Evolutionary conservation across 176 grass and related monocot genomes (phyloP).

Genomic region (Poa pratensis): DNA sequence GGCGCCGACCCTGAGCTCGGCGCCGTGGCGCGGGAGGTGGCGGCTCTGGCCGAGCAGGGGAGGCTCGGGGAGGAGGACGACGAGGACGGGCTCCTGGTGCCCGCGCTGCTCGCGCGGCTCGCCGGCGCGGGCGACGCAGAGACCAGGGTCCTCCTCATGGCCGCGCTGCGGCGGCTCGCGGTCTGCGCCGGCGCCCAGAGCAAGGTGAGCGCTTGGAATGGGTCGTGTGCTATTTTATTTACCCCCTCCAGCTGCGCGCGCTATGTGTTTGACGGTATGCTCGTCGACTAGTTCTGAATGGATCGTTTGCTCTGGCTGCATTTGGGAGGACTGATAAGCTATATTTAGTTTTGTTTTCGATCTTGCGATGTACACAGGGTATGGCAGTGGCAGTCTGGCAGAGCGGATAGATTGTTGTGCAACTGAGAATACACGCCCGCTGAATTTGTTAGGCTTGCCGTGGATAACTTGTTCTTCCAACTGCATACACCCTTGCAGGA

Average conservation of each 20-base stretch:
- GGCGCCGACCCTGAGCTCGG: conserved; percentile 44
- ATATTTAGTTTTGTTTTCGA: neutral
- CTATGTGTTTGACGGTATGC: conserved; percentile 31
- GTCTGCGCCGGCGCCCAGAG: conserved; percentile 35
- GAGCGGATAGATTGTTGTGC: neutral
- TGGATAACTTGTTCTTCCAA: neutral
- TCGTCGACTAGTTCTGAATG: neutral
- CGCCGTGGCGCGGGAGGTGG: conserved; percentile 48
- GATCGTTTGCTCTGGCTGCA: neutral
- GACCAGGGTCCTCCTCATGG: conserved; percentile 63
- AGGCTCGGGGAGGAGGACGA: conserved; percentile 58
- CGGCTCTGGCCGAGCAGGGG: conserved; percentile 37
- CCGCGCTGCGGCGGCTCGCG: conserved; percentile 56
- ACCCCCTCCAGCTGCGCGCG: neutral
- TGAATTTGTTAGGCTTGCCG: neutral
- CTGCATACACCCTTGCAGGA: neutral
- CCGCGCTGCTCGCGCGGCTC: conserved; percentile 55
- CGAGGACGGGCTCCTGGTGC: conserved; percentile 56
- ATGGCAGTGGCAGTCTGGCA: too few relatives aligned
- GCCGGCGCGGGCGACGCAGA: conserved; percentile 37
- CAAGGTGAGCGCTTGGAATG: conserved; percentile 55
- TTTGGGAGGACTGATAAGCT: neutral
- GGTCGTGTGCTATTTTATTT: too few relatives aligned
- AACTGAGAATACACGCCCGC: too few relatives aligned
- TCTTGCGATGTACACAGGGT: neutral